phyloP scores from a whole-genome alignment of 768 basidiomycete genomes.

The Lactifluus echinatus region DNA sequence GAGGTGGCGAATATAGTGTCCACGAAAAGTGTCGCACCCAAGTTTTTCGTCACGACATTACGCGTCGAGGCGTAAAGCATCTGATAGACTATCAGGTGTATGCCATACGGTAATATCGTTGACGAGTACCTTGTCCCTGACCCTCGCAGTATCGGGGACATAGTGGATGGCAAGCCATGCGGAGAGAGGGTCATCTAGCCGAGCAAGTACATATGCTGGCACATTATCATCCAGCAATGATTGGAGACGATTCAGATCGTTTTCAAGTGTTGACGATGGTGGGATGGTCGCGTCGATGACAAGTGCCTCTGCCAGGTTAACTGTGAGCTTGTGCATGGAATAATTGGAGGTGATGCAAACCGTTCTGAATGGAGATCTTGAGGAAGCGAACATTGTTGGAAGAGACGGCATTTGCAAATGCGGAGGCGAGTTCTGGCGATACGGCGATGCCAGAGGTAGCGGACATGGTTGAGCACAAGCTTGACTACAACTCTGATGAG shows the following conservation, averaged over 20 bases:
- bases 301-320: conserved; percentile 48
- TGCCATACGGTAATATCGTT: not conserved
- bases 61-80: conserved; percentile 87
- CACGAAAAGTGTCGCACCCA: conserved; percentile 65
- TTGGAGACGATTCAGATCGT: conserved; percentile 54
- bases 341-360: conserved; percentile 34
- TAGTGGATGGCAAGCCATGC: conserved; percentile 74
- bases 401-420: conserved; percentile 51
- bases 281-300: conserved; percentile 48
- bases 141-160: conserved; percentile 73
- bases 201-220: conserved; percentile 72
- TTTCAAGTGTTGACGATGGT: conserved; percentile 42
- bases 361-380: conserved; percentile 68
- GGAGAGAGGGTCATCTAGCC: conserved; percentile 46
- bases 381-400: conserved; percentile 54
- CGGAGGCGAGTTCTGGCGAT: conserved; percentile 45
- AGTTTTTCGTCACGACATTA: conserved; percentile 53
- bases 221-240: conserved; percentile 47
- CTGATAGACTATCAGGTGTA: conserved; percentile 29
- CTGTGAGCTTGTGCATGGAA: conserved; percentile 24
- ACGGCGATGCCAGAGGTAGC: conserved; percentile 64
- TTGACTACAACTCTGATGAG: conserved; percentile 21
- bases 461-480: conserved; percentile 42
- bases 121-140: conserved; percentile 63
- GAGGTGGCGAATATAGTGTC: conserved; percentile 74